phyloP scores from a whole-genome alignment of 352 stramenopile species.

The Pythium periplocum region DNA sequence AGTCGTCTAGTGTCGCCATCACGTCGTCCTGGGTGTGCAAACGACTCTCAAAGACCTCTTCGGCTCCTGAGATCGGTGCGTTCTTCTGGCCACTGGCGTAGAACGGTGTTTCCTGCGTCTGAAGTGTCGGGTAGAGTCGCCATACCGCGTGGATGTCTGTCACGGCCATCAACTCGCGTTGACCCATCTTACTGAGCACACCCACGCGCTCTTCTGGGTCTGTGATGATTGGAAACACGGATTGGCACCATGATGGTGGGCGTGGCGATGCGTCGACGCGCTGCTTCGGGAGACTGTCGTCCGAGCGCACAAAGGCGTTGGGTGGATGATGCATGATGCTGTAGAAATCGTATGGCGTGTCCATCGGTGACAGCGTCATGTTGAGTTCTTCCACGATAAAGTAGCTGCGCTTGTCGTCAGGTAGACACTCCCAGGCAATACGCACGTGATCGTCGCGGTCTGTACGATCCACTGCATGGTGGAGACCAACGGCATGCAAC shows the following conservation, averaged over 20 bases:
- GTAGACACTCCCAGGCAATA: constrained; percentile 78
- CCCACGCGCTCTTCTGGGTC: constrained; percentile 37
- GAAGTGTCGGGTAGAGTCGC: constrained; percentile 60
- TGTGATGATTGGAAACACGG: constrained; percentile 53
- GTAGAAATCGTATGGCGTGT: constrained; percentile 74
- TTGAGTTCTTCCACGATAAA: constrained; percentile 59
- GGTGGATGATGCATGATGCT: constrained; percentile 82
- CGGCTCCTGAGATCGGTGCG: constrained; percentile 3
- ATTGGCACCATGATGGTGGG: constrained; percentile 46
- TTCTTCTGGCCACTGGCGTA: constrained; percentile 23
- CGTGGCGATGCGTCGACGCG: neutral
- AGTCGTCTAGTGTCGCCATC: neutral
- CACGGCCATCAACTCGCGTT: constrained; percentile 62
- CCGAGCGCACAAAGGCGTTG: constrained; percentile 58
- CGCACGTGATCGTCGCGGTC: constrained; percentile 74
- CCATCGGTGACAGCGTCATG: constrained; percentile 5
- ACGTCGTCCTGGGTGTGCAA: constrained; percentile 54
- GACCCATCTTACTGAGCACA: constrained; percentile 65
- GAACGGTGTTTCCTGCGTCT: constrained; percentile 26
- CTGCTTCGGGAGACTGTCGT: neutral
- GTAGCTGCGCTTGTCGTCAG: constrained; percentile 51
- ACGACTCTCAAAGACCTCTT: constrained; percentile 45
- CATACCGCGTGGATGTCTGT: constrained; percentile 76
- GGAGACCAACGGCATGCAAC: constrained; percentile 64
- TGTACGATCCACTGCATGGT: constrained; percentile 61